These are phyloP conservation scores for Phragmites australis DNA, from an alignment of 176 grass and related monocot genomes.

Conservation along the genomic window DNA sequence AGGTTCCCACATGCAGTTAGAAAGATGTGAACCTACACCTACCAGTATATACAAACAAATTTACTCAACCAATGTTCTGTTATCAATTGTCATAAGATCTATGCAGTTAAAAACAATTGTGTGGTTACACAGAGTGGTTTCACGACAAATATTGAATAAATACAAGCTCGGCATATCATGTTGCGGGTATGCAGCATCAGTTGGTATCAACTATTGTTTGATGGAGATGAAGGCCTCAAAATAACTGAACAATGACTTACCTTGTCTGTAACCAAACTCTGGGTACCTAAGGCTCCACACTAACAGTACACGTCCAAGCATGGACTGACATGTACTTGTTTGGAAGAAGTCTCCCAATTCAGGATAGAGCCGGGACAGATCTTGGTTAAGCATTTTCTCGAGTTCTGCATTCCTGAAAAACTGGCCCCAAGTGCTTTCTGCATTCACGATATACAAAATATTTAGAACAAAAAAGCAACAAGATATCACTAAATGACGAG, in stretches of 20 bases:
- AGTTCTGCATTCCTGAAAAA: constrained; percentile 95
- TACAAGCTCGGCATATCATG: not conserved
- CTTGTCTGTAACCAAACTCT: constrained; percentile 94
- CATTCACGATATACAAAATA: constrained; percentile 27
- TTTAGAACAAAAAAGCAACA: not conserved
- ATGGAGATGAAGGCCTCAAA: constrained; percentile 15
- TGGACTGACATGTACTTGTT: constrained; percentile 68
- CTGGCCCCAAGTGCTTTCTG: constrained; percentile 96
- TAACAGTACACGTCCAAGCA: constrained; percentile 84
- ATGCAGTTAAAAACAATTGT: not conserved
- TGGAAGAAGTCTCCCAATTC: constrained; percentile 86
- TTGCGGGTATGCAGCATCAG: not conserved
- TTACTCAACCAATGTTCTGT: constrained; percentile 9
- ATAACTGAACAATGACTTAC: constrained; percentile 42
- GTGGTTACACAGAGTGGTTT: not conserved
- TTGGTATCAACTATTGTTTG: constrained; percentile 1
- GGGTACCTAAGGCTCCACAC: constrained; percentile 96
- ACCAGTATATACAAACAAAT: constrained; percentile 23
- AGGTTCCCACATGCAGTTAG: not conserved
- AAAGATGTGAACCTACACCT: constrained; percentile 5
- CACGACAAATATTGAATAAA: not conserved
- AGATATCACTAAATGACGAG: not conserved
- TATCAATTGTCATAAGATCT: constrained; percentile 6
- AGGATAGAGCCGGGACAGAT: constrained; percentile 86
- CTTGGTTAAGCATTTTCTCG: constrained; percentile 93